Conservation (phyloP, 805 yeast species). For the Wilhelminamyces savonicus region DNA sequence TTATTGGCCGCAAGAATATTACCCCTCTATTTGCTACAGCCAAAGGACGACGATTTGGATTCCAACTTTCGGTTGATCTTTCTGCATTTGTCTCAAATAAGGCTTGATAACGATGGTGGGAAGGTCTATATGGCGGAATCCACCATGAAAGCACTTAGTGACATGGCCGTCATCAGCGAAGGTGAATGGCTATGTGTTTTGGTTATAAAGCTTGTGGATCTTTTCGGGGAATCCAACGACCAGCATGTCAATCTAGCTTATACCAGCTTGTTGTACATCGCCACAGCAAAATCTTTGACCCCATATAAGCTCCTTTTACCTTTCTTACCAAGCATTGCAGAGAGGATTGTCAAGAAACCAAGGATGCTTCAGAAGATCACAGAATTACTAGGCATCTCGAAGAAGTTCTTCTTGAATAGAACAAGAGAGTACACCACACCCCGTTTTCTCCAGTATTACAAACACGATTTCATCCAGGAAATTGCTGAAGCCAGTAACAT, state of each 20-base stretch:
- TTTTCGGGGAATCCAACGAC: slow-evolving; percentile 57
- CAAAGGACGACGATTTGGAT: slow-evolving; percentile 30
- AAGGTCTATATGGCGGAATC: slow-evolving; percentile 49
- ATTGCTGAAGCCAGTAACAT: slow-evolving; percentile 50
- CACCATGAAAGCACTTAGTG: slow-evolving; percentile 55
- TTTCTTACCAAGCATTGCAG: slow-evolving; percentile 65
- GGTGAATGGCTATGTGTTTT: slow-evolving; percentile 68
- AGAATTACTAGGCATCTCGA: slow-evolving; percentile 57
- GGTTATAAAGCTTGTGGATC: slow-evolving; percentile 57
- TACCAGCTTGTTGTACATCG: slow-evolving; percentile 53
- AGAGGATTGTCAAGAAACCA: slow-evolving; percentile 55
- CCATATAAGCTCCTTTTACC: slow-evolving; percentile 81
- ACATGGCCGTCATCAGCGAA: slow-evolving; percentile 51
- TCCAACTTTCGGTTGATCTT: slow-evolving; percentile 40
- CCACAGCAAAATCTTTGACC: slow-evolving; percentile 50
- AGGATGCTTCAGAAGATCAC: slow-evolving; percentile 54
- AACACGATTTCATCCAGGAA: slow-evolving; percentile 54
- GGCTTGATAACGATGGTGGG: slow-evolving; percentile 21
- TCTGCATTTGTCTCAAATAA: slow-evolving; percentile 34
- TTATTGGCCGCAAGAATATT: slow-evolving; percentile 45
- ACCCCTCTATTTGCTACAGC: slow-evolving; percentile 44
- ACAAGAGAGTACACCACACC: slow-evolving; percentile 77
- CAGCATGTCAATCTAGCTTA: slow-evolving; percentile 66
- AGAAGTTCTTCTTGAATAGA: slow-evolving; percentile 55
- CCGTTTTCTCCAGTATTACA: slow-evolving; percentile 58